phyloP scores from a whole-genome alignment of 2,329 filamentous ascomycete species.

The Colletotrichum sp. region DNA sequence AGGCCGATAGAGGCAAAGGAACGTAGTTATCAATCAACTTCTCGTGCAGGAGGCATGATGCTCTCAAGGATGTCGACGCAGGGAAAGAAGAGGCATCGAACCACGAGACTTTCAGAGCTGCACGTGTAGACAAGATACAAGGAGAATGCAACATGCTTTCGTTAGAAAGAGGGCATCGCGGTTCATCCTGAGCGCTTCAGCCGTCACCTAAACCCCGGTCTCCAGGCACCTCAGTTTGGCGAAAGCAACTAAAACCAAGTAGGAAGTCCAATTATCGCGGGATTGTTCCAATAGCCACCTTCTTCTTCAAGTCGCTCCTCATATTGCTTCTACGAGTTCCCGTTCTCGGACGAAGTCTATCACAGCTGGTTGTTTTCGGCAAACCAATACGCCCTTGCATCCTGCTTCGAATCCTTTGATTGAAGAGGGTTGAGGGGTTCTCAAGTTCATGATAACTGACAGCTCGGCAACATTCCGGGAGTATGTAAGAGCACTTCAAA shows the following conservation, averaged over 20 bases:
- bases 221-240: too few relatives aligned
- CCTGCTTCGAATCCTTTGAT: not conserved
- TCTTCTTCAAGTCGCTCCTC: not conserved
- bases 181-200: not conserved
- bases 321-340: not conserved
- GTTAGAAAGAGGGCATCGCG: accelerated
- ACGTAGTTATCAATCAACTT: not conserved
- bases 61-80: accelerated
- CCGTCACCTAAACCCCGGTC: too few relatives aligned
- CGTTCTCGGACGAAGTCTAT: not conserved
- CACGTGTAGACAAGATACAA: not conserved
- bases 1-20: not conserved
- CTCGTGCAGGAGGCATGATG: accelerated
- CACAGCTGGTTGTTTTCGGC: not conserved
- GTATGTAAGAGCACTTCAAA: not conserved
- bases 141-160: accelerated
- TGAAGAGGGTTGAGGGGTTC: not conserved
- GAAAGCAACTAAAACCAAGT: not conserved
- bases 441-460: not conserved
- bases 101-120: not conserved
- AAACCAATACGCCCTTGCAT: not conserved
- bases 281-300: not conserved
- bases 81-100: not conserved
- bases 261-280: too few relatives aligned
- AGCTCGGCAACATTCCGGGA: not conserved